Conservation (phyloP, 2,329 filamentous ascomycete species). For the Colletotrichum abscissum region DNA sequence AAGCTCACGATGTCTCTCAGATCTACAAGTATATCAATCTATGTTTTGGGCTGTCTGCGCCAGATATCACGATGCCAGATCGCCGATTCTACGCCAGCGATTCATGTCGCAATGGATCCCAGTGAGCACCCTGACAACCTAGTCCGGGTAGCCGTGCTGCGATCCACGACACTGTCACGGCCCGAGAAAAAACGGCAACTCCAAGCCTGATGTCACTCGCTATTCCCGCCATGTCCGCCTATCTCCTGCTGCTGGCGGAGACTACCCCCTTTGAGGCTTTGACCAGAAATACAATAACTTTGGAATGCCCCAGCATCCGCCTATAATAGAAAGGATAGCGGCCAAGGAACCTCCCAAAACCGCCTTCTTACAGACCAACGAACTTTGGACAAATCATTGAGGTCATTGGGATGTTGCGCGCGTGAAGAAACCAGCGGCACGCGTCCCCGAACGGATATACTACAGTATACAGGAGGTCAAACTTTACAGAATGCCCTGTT, state of each 20-base stretch:
- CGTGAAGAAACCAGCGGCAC: background rate
- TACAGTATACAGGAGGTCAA: background rate
- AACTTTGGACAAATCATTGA: background rate
- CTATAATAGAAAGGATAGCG: background rate
- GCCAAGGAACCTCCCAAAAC: background rate
- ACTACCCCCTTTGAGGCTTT: background rate
- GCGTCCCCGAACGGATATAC: background rate
- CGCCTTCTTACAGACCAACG: background rate
- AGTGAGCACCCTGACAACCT: background rate
- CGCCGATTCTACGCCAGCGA: conserved; percentile 18
- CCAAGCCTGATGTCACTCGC: background rate
- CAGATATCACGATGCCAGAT: conserved; percentile 16
- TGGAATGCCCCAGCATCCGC: background rate
- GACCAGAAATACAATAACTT: background rate
- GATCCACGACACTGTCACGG: background rate
- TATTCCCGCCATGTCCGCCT: background rate
- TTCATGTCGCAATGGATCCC: conserved; percentile 6
- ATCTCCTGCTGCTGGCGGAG: background rate
- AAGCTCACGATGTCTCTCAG: background rate
- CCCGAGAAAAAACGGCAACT: conserved; percentile 17
- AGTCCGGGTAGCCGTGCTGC: background rate
- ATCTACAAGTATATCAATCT: background rate
- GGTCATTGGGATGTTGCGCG: background rate
- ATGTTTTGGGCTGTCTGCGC: background rate
- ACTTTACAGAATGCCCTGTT: conserved; percentile 11